Evolutionary conservation across 495 filamentous ascomycete species (phyloP), one percentile per base, ranked within the genome.

Genomic region (Gamarada debralockiae): DNA sequence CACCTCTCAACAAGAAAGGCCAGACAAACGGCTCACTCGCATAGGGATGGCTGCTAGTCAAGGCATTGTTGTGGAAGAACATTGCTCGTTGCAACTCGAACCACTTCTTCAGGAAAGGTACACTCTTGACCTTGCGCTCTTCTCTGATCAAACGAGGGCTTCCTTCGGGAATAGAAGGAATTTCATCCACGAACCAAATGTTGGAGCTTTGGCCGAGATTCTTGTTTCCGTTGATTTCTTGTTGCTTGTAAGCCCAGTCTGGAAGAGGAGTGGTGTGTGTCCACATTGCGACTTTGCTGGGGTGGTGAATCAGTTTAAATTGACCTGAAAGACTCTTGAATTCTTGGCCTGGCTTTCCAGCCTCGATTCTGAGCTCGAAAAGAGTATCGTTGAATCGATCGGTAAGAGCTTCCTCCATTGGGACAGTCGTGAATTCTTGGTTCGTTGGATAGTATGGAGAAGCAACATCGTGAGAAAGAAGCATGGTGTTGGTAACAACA

Each of bases 171-270:
- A 97, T 70, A 12, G 87, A 90, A 12, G 90, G 84, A 48, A 97
- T 89, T 55, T 92, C 88, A 50, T 98, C 93, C 8, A 90, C 85
- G 58, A 84, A 87, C 93, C 93, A 98, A 57, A 96, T 75, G 65
- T 98, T 98, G 67, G 90, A 96, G 64, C 81, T 79, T 61, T 95
- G 89, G 39, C 81, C 75, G 44, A 95, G 70, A 68, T 96, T 95
- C 81, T 98, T 98, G 81, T 98, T 98, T 47, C 93, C 93, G 66
- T 98, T 98, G 74, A 98, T 97, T 67, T 98, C 93, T 56, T 95
- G 91, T 64, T 98, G 93, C 68, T 95, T 95, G 70, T 84, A 92
- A 25, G 79, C 93, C 93, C 93, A 98, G 14, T 98, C 93, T 1
- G 93, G 93, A 14, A 98, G 84, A 17, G 93, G 89, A 27, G 82